phyloP scores from a whole-genome alignment of 2,329 filamentous ascomycete genomes.

The Alternaria brassicae region DNA sequence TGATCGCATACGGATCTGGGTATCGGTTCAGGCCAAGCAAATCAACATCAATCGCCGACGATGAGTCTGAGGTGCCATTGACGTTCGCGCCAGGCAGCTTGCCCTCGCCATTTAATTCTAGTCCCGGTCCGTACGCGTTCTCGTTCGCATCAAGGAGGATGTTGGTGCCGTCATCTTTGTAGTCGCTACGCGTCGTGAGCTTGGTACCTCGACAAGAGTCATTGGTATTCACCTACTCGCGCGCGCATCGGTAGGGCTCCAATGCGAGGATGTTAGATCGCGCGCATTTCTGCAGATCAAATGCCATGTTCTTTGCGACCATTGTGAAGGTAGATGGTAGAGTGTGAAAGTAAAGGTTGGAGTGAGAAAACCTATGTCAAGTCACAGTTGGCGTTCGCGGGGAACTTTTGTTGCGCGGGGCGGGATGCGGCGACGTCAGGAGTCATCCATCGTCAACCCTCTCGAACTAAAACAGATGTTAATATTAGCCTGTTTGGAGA shows the following conservation, averaged over 20 bases:
- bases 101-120: conserved; percentile 61
- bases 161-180: conserved; percentile 97
- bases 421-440: conserved; percentile 27
- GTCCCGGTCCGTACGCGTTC: conserved; percentile 89
- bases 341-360: neutral
- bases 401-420: conserved; percentile 40
- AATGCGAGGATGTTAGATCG: conserved; percentile 61
- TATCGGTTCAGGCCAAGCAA: conserved; percentile 88
- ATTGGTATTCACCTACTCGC: conserved; percentile 55
- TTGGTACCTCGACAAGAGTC: neutral
- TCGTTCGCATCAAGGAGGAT: conserved; percentile 97
- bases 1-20: conserved; percentile 73
- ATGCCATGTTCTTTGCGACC: conserved; percentile 42
- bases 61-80: conserved; percentile 48
- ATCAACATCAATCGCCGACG: conserved; percentile 68
- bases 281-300: conserved; percentile 60
- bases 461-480: neutral
- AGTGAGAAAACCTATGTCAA: neutral
- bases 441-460: conserved; percentile 9
- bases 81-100: conserved; percentile 55
- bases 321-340: conserved; percentile 20
- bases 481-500: neutral
- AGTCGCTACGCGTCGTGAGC: conserved; percentile 70
- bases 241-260: conserved; percentile 62
- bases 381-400: conserved; percentile 21